These are phyloP conservation scores for Rhododendron molle DNA, from an alignment of 148 eudicot species.

Conservation along the genomic window DNA sequence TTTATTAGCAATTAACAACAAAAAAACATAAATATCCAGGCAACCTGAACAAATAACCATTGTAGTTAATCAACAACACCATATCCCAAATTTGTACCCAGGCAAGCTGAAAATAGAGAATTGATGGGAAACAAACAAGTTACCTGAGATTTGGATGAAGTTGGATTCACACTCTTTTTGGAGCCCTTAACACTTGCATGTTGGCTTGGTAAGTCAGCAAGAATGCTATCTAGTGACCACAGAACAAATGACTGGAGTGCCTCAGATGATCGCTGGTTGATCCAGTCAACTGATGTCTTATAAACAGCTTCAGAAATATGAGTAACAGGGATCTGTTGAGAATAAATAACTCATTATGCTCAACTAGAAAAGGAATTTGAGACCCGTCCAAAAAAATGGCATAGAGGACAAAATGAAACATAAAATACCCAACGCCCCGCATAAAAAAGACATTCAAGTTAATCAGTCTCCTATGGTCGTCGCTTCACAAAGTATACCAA, in stretches of 20 bases:
- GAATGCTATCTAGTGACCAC: constrained; percentile 59
- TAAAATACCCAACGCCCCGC: neutral
- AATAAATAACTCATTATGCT: constrained; percentile 10
- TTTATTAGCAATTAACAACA: neutral
- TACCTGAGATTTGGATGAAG: constrained; percentile 80
- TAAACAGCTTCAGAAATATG: constrained; percentile 63
- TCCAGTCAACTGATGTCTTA: constrained; percentile 74
- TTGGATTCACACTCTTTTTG: constrained; percentile 52
- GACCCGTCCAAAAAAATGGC: neutral
- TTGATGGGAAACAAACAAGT: neutral
- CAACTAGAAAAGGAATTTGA: neutral
- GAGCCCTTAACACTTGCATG: constrained; percentile 47
- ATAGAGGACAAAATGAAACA: neutral
- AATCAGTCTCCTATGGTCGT: neutral
- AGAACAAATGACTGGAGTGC: constrained; percentile 54
- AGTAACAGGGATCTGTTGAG: constrained; percentile 55
- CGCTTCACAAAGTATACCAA: neutral
- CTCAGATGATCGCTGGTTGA: constrained; percentile 47
- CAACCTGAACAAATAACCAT: neutral
- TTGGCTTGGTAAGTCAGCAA: constrained; percentile 52
- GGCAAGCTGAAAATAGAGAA: constrained; percentile 6
- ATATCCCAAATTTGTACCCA: neutral
- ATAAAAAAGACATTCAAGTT: neutral
- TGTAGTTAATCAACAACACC: neutral
- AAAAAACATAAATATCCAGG: neutral